Evolutionary conservation across 768 basidiomycete species (phyloP), one percentile per base, ranked within the genome.

Genomic region (Collybia sp.): DNA sequence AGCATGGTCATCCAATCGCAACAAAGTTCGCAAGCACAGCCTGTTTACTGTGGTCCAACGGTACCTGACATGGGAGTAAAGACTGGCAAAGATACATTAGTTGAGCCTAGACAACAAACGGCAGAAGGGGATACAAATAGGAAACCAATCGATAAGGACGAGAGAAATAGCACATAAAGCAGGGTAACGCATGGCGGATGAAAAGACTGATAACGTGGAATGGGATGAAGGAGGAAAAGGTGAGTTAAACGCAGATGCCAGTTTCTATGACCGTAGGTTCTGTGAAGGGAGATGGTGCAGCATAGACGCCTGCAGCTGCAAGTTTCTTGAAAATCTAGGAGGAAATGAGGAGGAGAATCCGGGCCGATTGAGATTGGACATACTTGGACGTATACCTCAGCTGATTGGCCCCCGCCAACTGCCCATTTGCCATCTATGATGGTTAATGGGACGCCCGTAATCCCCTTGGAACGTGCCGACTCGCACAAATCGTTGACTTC

Each of bases 401-500:
- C 72, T 3, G 78, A 77, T 62, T 89, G 88, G 9, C 82, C 82
- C 8, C 88, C 88, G 42, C 76, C 81, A 19, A 89, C 74, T 5
- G 82, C 85, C 82, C 85, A 91, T 58, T 82, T 83, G 11, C 79
- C 76, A 59, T 89, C 81, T 53, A 91, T 83, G 55, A 91, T 78
- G 19, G 80, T 83, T 69, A 88, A 79, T 6, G 89, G 89, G 2
- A 92, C 86, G 33, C 88, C 88, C 5, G 77, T 81, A 42, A 92
- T 78, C 13, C 88, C 88, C 46, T 81, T 76, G 35, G 68, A 65
- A 44, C 80, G 76, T 34, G 84, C 84, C 40, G 79, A 74, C 8
- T 72, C 69, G 54, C 81, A 82, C 65, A 83, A 79, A 9, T 68
- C 65, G 49, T 81, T 67, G 1, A 91, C 80, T 52, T 87, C 85